These are phyloP conservation scores for Cryptococcus sp. DNA, from an alignment of 1,284 basidiomycete species.

Conservation along the genomic window DNA sequence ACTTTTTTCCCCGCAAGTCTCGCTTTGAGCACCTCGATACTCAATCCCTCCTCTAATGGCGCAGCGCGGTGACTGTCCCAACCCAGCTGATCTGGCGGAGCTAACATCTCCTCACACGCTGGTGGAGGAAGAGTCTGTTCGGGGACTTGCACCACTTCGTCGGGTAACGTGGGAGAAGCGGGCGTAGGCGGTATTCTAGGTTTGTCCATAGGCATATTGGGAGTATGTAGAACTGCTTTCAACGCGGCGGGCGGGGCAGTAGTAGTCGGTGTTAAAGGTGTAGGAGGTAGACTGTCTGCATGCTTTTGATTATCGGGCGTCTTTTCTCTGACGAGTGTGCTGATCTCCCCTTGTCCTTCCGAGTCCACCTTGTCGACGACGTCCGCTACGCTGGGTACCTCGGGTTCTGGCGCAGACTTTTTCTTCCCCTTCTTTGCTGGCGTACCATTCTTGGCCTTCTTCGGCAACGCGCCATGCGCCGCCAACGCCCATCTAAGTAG, in stretches of 20 bases:
- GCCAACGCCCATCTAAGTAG: slow-evolving; percentile 72
- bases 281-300: slow-evolving; percentile 18
- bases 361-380: slow-evolving; percentile 15
- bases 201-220: background rate
- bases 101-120: slow-evolving; percentile 35
- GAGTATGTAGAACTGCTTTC: slow-evolving; percentile 16
- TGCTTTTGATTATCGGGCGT: background rate
- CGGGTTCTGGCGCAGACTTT: slow-evolving; percentile 26
- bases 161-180: slow-evolving; percentile 8
- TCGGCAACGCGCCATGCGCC: slow-evolving; percentile 57
- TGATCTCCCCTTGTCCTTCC: slow-evolving; percentile 17
- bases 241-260: background rate
- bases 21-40: slow-evolving; percentile 63
- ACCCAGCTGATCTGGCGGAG: slow-evolving; percentile 30
- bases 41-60: slow-evolving; percentile 66
- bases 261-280: slow-evolving; percentile 26
- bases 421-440: slow-evolving; percentile 58
- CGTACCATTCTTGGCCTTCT: slow-evolving; percentile 14
- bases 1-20: slow-evolving; percentile 76
- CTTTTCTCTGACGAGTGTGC: slow-evolving; percentile 12
- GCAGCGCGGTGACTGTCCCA: slow-evolving; percentile 33
- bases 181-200: slow-evolving; percentile 24
- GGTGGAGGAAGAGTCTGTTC: slow-evolving; percentile 22
- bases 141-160: slow-evolving; percentile 21
- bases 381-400: slow-evolving; percentile 33